Evolutionary conservation across 2,329 filamentous ascomycete genomes (phyloP).

Genomic region (Calonectria hawksworthii): DNA sequence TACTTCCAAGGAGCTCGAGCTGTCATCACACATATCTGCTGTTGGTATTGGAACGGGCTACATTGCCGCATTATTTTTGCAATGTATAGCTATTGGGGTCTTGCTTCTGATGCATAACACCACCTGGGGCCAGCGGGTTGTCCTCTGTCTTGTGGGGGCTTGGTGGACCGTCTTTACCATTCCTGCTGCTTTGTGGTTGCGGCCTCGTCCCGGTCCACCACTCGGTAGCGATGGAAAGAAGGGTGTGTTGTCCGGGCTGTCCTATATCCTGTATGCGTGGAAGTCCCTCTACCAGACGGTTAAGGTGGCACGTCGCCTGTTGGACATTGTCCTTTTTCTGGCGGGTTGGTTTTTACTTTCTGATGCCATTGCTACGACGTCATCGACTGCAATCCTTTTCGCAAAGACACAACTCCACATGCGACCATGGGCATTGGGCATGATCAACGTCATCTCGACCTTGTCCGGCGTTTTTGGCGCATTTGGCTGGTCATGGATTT

Average conservation of each 20-base stretch:
- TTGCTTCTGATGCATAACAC: conserved; percentile 81
- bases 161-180: conserved; percentile 97
- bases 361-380: conserved; percentile 94
- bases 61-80: conserved; percentile 85
- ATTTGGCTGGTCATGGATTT: conserved; percentile 89
- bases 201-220: conserved; percentile 89
- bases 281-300: conserved; percentile 85
- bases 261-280: conserved; percentile 89
- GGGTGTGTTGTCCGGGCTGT: conserved; percentile 65
- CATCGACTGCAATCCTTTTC: conserved; percentile 93
- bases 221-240: conserved; percentile 63
- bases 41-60: conserved; percentile 96
- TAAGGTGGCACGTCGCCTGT: conserved; percentile 77
- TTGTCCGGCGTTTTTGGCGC: conserved; percentile 87
- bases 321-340: conserved; percentile 84
- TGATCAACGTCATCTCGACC: conserved; percentile 95
- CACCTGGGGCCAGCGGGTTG: conserved; percentile 87
- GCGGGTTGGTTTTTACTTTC: conserved; percentile 94
- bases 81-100: conserved; percentile 84
- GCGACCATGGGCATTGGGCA: conserved; percentile 86
- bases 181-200: conserved; percentile 88
- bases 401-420: conserved; percentile 95
- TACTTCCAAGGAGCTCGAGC: conserved; percentile 77
- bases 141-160: conserved; percentile 85
- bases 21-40: conserved; percentile 93